Evolutionary conservation across 2,329 filamentous ascomycete genomes (phyloP), one percentile per base, ranked within the genome.

Genomic region (Myriosclerotinia duriaeana): DNA sequence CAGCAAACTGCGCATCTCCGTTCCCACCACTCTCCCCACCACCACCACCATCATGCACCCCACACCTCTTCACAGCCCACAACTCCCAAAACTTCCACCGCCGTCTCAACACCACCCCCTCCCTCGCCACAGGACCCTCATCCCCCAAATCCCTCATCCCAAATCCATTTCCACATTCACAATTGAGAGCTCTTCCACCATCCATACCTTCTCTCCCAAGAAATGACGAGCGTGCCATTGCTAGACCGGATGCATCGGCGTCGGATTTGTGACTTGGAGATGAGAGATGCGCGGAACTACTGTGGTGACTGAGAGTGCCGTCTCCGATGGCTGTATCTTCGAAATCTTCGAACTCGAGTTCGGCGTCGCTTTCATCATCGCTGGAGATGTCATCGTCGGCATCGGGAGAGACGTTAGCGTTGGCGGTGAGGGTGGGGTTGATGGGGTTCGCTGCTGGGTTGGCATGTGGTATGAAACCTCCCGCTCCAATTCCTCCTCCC

Each of bases 41-140:
- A 7, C 46, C 5, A 12, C 46, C 8, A 8, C 53, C 44, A 48
- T 66, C 65, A 64, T 66, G 65, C 36, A 64, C 34, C 0, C 53
- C 30, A 58, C 65, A 66, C 46, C 65, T 54, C 53, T 66, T 66
- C 12, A 66, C 52, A 5, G 60, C 60, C 65, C 65, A 66, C 34
- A 64, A 46, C n/a, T 66, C 59, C 65, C 65, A 66, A 56, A 53
- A 64, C 30, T 66, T 66, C 65, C 65, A 66, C 42, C 54, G 60
- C 8, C 52, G 42, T n/a, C 64, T 66, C n/a, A 52, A 48, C 14
- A 66, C 53, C 7, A 44, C 44, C 7, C 38, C 26, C 0, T 64
- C 53, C 7, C 44, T 15, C 1, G n/a, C n/a, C n/a, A n/a, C n/a
- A n/a, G n/a, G n/a, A n/a, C 59, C 60, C 20, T 40, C 59, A 30